Base-by-base conservation (phyloP, 345 rosid genomes). In the Eucalyptus sideroxylon region DNA sequence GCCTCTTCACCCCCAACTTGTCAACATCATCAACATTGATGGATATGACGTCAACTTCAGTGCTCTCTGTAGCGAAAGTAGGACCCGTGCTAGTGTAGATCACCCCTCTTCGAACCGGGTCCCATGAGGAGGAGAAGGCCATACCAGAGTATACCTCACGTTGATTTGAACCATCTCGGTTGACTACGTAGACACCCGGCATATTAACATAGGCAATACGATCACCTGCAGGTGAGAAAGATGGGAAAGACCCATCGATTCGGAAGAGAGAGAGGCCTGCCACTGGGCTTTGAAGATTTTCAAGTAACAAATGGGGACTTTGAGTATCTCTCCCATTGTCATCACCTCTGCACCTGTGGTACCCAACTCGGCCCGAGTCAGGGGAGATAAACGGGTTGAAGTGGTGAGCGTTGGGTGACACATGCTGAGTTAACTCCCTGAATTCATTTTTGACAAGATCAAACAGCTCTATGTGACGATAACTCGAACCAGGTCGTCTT, bases 311-410 rank as follows among this genome's bases (percentile, higher is more conserved):
- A 87, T 87, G 93, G 90, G 95, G 91, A 91, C 89, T 92, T 85
- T 89, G 90, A 62, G 86, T 55, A 37, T 65, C 49, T 72, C 72
- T 69, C 50, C 93, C 93, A 42, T 93, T 94, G 23, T 89, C 55
- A 3, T 90, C 92, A 17, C 97, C 98, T 85, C 97, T 92, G n/a
- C 98, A 96, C 88, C 92, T 93, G 91, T 97, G 99, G 93, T 96
- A 97, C 82, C 99, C 99, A 49, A 97, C 94, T 47, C 93, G 95
- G 50, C 91, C 21, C 16, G 96, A 94, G 90, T 96, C 99, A 23
- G 98, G 96, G 37, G 98, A 96, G 85, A 97, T 91, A 60, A 96
- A 97, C 59, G 99, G 99, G 91, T 97, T 97, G 7, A 95, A 91
- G 89, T 97, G 99, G 90, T 97, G 98, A 88, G 95, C 90, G 6